Conservation (phyloP, 345 rosid genomes). For the Balakata baccata region DNA sequence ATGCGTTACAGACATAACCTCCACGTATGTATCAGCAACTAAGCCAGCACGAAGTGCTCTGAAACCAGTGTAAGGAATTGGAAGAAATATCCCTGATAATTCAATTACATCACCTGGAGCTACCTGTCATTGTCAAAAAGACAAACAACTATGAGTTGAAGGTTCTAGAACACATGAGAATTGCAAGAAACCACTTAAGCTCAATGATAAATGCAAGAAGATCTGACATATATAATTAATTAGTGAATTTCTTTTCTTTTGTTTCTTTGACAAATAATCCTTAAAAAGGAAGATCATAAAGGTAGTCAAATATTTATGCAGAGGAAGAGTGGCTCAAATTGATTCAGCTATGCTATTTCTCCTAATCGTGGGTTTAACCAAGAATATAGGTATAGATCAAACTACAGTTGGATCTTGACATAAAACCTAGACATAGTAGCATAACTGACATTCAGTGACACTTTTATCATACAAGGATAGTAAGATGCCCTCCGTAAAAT, state of each 20-base stretch:
- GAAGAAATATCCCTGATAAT: slow-evolving; percentile 94
- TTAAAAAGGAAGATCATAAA: neutral
- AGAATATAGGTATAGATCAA: neutral
- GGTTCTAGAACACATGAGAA: neutral
- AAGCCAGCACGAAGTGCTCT: slow-evolving; percentile 97
- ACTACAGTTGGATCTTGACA: neutral
- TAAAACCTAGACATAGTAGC: neutral
- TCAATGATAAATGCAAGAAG: neutral
- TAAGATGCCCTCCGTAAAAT: neutral
- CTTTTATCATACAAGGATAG: neutral
- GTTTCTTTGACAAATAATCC: neutral
- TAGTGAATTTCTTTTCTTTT: neutral
- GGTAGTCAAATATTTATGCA: neutral
- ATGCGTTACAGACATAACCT: slow-evolving; percentile 83
- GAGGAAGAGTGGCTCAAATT: neutral
- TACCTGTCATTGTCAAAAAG: slow-evolving; percentile 44
- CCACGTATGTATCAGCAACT: slow-evolving; percentile 93
- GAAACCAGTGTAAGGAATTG: slow-evolving; percentile 90
- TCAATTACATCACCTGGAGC: slow-evolving; percentile 97
- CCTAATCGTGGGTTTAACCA: neutral
- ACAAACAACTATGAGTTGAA: neutral
- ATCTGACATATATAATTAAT: neutral
- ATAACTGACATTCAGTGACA: neutral
- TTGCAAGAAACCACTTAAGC: neutral
- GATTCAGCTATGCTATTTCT: neutral